Conservation (phyloP, 176 grass and related monocot species). For the Aegilops umbellulata region DNA sequence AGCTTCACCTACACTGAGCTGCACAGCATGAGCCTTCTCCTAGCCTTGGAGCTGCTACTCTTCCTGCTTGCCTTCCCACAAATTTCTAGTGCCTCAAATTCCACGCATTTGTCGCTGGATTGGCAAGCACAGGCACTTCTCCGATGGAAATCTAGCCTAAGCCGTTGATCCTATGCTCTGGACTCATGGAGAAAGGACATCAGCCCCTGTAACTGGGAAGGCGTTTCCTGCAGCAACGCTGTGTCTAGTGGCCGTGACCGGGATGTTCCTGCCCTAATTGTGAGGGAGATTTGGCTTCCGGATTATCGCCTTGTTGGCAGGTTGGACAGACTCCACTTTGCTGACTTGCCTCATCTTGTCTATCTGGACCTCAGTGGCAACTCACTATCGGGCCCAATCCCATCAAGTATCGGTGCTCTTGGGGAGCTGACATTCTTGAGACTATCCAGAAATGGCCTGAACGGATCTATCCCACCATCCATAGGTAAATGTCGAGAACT, state of each 20-base stretch:
- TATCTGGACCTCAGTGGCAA: background rate
- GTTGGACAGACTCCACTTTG: background rate
- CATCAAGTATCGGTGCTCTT: too few species aligned
- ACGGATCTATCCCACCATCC: too few species aligned
- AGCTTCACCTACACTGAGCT: background rate
- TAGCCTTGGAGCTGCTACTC: background rate
- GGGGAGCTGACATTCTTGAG: too few species aligned
- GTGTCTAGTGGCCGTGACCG: background rate
- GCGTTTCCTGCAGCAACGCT: background rate
- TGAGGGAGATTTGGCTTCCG: background rate
- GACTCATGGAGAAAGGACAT: background rate
- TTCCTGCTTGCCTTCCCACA: background rate
- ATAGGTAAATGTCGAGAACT: too few species aligned
- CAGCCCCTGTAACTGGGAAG: background rate
- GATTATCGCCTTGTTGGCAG: rapidly evolving
- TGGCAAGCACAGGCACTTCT: background rate
- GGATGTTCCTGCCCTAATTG: background rate
- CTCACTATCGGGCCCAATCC: background rate
- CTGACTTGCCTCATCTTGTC: background rate
- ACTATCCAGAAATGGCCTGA: too few species aligned
- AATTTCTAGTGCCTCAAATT: background rate
- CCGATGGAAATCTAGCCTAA: background rate
- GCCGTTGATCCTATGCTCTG: rapidly evolving
- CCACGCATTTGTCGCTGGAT: background rate
- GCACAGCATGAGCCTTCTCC: background rate